Base-by-base conservation (phyloP, 257 asterid genomes). In the Solanum phureja region DNA sequence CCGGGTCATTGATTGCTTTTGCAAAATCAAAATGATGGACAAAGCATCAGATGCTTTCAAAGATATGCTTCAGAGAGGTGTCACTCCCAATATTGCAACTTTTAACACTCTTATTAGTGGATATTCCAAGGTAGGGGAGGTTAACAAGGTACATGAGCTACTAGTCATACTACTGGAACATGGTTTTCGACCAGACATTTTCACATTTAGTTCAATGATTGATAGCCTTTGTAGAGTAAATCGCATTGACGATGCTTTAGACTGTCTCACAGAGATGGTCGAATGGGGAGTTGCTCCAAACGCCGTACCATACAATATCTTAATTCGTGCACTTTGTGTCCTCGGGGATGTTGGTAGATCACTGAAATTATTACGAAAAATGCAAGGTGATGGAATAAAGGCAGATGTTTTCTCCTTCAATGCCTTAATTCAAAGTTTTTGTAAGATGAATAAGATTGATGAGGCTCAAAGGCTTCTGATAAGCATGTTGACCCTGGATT, bases 201-300 rank as follows among this genome's bases (percentile, higher is more conserved):
- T 92, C 92, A 95, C 98, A 46, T 97, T 97, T 92, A 92, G 93
- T 90, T 93, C 98, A 33, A 87, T 97, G 87, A 95, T 97, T 38
- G 94, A 97, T 58, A 93, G 96, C 77, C 98, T 97, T 86, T 97
- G 98, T 90, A 93, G 88, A 90, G 88, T 88, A 83, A 88, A 91
- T 49, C 93, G 87, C 35, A 92, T 90, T 72, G 91, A 69, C 11
- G 99, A 97, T 90, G 98, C 99, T 84, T 95, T 92, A 87, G 95
- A 94, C 87, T 95, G 98, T 89, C 92, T 93, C 58, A 46, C 86
- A 4, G 99, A 97, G 92, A 95, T 95, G 98, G 89, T 83, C 84
- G 91, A 93, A 88, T 95, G 99, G 99, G 98, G 95, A 87, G 91
- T 95, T 81, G 69, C 90, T 72, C 98, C 99, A 18, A 97, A 94